phyloP scores from a whole-genome alignment of 345 rosid species.

The Hibiscus tridactylites region DNA sequence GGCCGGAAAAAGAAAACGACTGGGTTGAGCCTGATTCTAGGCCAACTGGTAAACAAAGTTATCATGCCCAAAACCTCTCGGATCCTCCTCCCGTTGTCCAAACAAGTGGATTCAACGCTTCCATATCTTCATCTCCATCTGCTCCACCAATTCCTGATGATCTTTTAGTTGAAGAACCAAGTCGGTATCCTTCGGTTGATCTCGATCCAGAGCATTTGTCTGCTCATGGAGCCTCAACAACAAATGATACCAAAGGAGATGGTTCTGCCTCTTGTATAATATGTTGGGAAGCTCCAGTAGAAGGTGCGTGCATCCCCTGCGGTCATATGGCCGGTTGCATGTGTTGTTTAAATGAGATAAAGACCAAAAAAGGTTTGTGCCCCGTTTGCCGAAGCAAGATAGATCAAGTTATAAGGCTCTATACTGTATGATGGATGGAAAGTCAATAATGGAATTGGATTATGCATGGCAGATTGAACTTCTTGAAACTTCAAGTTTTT shows the following conservation, averaged over 20 bases:
- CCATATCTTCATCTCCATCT: slow-evolving; percentile 29
- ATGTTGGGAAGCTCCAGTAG: slow-evolving; percentile 45
- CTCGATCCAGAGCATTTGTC: slow-evolving; percentile 15
- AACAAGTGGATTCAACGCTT: slow-evolving; percentile 12
- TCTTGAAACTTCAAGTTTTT: neutral
- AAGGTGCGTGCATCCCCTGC: slow-evolving; percentile 50
- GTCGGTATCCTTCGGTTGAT: slow-evolving; percentile 31
- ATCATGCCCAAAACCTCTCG: slow-evolving; percentile 5
- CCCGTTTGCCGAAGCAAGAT: slow-evolving; percentile 44
- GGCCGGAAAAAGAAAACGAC: slow-evolving; percentile 20
- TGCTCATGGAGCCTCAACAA: slow-evolving; percentile 2
- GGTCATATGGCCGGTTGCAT: slow-evolving; percentile 58
- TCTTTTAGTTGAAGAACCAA: slow-evolving; percentile 25
- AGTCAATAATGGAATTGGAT: neutral
- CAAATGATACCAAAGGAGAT: slow-evolving; percentile 19
- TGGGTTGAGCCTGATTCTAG: slow-evolving; percentile 24
- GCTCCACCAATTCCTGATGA: slow-evolving; percentile 17
- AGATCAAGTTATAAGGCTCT: slow-evolving; percentile 34
- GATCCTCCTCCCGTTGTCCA: slow-evolving; percentile 8
- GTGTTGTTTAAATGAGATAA: slow-evolving; percentile 39
- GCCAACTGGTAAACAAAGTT: slow-evolving; percentile 18
- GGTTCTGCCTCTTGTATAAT: slow-evolving; percentile 35
- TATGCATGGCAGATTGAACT: neutral
- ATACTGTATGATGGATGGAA: slow-evolving; percentile 26
- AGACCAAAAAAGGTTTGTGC: slow-evolving; percentile 38